Evolutionary conservation across 106 monocot genomes (phyloP).

Genomic region (Cymbidium sinense): DNA sequence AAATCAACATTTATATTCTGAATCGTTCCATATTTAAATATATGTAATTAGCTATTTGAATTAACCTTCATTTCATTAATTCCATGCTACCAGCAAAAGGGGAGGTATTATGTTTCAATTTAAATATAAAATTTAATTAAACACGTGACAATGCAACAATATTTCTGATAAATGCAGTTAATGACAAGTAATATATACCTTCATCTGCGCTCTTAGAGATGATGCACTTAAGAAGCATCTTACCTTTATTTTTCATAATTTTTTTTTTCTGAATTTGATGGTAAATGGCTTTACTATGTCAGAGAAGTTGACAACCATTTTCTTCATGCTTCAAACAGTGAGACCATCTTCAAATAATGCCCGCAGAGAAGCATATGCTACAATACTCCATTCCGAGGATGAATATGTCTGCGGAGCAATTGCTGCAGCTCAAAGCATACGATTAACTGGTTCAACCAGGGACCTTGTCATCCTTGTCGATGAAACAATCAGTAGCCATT

Average conservation of each 20-base stretch:
- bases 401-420: constrained; percentile 71
- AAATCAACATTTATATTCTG: neutral
- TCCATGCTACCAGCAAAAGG: too few species aligned
- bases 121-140: too few species aligned
- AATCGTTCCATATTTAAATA: neutral
- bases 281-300: neutral
- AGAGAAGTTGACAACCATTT: neutral
- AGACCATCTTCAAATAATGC: constrained; percentile 24
- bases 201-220: too few species aligned
- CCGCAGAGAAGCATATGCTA: constrained; percentile 55
- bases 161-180: neutral
- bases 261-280: neutral
- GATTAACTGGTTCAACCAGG: constrained; percentile 49
- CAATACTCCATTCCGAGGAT: constrained; percentile 65
- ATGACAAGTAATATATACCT: neutral
- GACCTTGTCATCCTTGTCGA: constrained; percentile 74
- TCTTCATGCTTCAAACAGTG: constrained; percentile 20
- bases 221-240: neutral
- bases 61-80: neutral
- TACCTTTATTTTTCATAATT: neutral
- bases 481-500: constrained; percentile 40
- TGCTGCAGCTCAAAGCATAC: constrained; percentile 64
- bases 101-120: too few species aligned
- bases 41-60: too few species aligned
- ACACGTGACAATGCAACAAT: neutral